These are phyloP conservation scores for Thelonectria olida DNA, from an alignment of 2,329 filamentous ascomycete genomes.

Conservation along the genomic window DNA sequence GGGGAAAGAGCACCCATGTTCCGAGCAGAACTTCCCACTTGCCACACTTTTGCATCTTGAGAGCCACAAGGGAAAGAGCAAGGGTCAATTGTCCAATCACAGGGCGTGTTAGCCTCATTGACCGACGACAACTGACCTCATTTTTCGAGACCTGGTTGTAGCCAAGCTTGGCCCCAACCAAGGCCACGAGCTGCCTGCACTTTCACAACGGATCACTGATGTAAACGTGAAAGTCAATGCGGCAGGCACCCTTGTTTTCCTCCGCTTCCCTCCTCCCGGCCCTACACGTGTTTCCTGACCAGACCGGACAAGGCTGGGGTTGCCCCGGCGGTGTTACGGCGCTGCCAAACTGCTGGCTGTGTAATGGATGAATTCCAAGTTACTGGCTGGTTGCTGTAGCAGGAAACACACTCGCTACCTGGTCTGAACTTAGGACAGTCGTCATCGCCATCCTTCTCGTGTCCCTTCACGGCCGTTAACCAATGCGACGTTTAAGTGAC, in stretches of 20 bases:
- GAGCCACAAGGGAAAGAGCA: constrained; percentile 22
- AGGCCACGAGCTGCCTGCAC: no score
- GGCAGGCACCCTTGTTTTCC: constrained; percentile 4
- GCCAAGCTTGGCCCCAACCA: constrained; percentile 1
- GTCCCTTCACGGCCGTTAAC: constrained; percentile 1
- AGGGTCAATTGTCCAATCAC: constrained; percentile 34
- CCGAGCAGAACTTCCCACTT: not conserved
- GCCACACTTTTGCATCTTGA: not conserved
- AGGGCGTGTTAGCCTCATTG: constrained; percentile 17
- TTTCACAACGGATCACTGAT: no score
- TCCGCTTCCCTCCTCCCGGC: constrained; percentile 2
- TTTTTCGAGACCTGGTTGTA: constrained; percentile 16
- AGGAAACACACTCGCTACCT: constrained; percentile 2
- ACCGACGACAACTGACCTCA: constrained; percentile 37
- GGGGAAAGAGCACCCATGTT: constrained; percentile 1
- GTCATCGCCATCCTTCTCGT: constrained; percentile 4
- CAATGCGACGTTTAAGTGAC: constrained; percentile 7
- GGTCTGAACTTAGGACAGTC: not conserved
- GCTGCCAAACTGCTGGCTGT: not conserved
- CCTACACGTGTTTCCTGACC: constrained; percentile 14
- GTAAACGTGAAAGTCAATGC: no score
- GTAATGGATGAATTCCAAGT: not conserved
- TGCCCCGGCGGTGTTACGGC: no score
- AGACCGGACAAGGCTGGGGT: constrained; percentile 4
- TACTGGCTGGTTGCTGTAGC: constrained; percentile 8